phyloP scores from a whole-genome alignment of 805 yeast genomes.

The Candida piceae region DNA sequence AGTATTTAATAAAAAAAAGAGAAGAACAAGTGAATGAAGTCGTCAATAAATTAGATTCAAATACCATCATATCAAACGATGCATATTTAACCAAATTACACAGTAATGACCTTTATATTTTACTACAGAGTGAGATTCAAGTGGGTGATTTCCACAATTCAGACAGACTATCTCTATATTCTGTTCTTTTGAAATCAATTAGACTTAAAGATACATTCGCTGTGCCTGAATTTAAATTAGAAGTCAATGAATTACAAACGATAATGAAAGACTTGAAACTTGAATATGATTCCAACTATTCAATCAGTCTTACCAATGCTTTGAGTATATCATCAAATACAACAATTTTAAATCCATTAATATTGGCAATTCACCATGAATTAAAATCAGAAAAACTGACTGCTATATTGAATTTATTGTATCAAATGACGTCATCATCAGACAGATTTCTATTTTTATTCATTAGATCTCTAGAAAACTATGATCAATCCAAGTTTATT shows the following conservation, averaged over 20 bases:
- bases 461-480: constrained; percentile 19
- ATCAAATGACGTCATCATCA: constrained; percentile 13
- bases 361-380: constrained; percentile 7
- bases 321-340: constrained; percentile 3
- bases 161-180: constrained; percentile 14
- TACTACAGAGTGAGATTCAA: constrained; percentile 20
- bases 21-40: constrained; percentile 11
- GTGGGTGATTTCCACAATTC: constrained; percentile 15
- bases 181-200: constrained; percentile 11
- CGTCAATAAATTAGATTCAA: constrained; percentile 6
- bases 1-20: constrained; percentile 10
- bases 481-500: too few relatives aligned
- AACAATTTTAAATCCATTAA: constrained; percentile 3
- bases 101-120: constrained; percentile 16
- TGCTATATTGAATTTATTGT: constrained; percentile 12
- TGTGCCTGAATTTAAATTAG: background rate
- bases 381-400: constrained; percentile 11
- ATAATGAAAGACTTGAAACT: background rate
- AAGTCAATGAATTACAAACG: constrained; percentile 3
- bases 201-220: constrained; percentile 8
- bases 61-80: constrained; percentile 11
- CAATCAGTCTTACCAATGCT: constrained; percentile 1
- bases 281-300: background rate
- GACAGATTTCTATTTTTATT: constrained; percentile 18
- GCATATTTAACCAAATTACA: constrained; percentile 17